Base-by-base conservation (phyloP, 352 stramenopile species). In the Peronospora farinosa region DNA sequence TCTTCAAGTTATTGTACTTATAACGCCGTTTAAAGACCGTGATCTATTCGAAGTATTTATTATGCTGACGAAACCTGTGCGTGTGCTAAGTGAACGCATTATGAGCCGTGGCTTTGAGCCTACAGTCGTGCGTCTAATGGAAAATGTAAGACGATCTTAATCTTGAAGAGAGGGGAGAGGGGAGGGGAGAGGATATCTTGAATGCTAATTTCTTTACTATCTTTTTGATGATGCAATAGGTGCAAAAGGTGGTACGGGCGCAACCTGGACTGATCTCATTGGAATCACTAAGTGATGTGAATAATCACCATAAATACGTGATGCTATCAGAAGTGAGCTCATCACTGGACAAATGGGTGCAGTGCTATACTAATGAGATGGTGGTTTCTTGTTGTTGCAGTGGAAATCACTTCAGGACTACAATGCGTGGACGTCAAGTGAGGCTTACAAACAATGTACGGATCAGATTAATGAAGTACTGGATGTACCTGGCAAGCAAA, bases 271-370 rank as follows among this genome's bases (percentile, higher is more conserved):
- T 93, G 28, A 57, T 93, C 42, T 91, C 79, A 25, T 54, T 93
- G 23, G 79, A 93, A 62, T 88, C 82, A 41, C 63, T 93, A 56
- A 83, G 74, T 47, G 82, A 93, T 33, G 56, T 86, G 47, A 79
- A 88, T 46, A 74, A 93, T 44, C 82, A 93, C 57, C 82, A 93
- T 65, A 93, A 91, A 67, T 93, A 90, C 50, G 78, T 93, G 21
- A 69, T 93, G 45, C 48, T 93, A 21, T 93, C 82, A 1, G 78
- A 93, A 74, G 81, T 92, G 47, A 41, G 25, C 23, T 31, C 15
- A 12, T 5, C 12, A 5, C 3, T 17, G 15, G 33, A 36, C n/a
- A 28, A 4, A 23, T 15, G 4, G 19, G 8, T n/a, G n/a, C 6
- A 52, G 19, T 13, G 15, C 28, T 49, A 21, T 40, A 25, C 3